Base-by-base conservation (phyloP, 495 filamentous ascomycete genomes). In the Aspergillus coremiiformis region DNA sequence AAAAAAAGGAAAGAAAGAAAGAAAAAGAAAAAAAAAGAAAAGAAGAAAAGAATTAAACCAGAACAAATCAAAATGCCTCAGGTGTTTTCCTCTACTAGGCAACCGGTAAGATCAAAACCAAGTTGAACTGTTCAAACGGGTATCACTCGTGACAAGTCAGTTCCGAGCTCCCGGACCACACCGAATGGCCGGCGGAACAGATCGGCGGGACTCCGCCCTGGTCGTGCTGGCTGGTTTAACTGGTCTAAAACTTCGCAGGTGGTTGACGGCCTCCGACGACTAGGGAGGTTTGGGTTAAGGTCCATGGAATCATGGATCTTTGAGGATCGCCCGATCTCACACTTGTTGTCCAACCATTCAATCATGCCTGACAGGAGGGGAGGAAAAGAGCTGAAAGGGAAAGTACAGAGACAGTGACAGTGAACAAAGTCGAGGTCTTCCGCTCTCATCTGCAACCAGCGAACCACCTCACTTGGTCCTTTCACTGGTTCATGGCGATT, bases 171-270 rank as follows among this genome's bases (percentile, higher is more conserved):
- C 58, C 59, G 52, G 47, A 9, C 46, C 53, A 42, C 56, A 54
- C 61, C 54, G 44, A 57, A n/a, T 48, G 46, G 43, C 32, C 63
- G 60, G 66, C 66, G 66, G 66, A 71, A 62, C 43, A 52, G 52
- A 44, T 61, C 62, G 62, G 66, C 64, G 65, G 69, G 68, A 69
- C 64, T 66, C 63, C 67, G 66, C 65, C 60, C 52, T 42, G 52
- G 49, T 8, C 14, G 15, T 22, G 19, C 14, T n/a, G n/a, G n/a
- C n/a, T n/a, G n/a, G n/a, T n/a, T n/a, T n/a, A n/a, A n/a, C n/a
- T n/a, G n/a, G n/a, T n/a, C n/a, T n/a, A n/a, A n/a, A n/a, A n/a
- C n/a, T n/a, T n/a, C 52, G 44, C 26, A 55, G 7, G 20, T 26
- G 22, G 11, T 26, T n/a, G 4, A 35, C 14, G 32, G 32, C 5